phyloP scores from a whole-genome alignment of 352 stramenopile species.

The Pythium diclinum region DNA sequence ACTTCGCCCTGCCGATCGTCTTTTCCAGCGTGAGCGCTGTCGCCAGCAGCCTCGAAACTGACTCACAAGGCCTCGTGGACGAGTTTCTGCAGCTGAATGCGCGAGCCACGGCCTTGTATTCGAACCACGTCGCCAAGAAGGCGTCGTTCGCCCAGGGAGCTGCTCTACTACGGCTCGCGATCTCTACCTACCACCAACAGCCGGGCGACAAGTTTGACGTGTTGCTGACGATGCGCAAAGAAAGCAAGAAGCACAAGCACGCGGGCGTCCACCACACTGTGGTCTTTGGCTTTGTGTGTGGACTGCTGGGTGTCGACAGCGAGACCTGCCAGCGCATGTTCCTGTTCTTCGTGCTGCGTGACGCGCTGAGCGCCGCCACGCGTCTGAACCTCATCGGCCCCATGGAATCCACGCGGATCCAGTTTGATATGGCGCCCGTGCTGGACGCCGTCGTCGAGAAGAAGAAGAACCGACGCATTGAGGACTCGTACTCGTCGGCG shows the following conservation, averaged over 20 bases:
- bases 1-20: constrained; percentile 71
- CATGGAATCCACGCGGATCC: constrained; percentile 62
- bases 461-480: constrained; percentile 64
- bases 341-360: constrained; percentile 72
- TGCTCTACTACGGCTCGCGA: constrained; percentile 62
- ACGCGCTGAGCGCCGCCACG: constrained; percentile 73
- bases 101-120: constrained; percentile 50
- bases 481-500: constrained; percentile 74
- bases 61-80: constrained; percentile 29
- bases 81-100: constrained; percentile 51
- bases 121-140: constrained; percentile 79
- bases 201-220: constrained; percentile 30
- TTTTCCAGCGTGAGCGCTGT: constrained; percentile 40
- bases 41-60: neutral
- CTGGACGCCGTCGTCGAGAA: constrained; percentile 54
- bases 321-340: constrained; percentile 68
- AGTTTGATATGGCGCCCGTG: constrained; percentile 49
- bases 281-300: constrained; percentile 66
- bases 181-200: constrained; percentile 46
- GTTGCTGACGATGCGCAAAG: constrained; percentile 48
- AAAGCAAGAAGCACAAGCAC: constrained; percentile 47
- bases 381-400: constrained; percentile 78
- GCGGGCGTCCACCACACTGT: constrained; percentile 60
- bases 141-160: constrained; percentile 71
- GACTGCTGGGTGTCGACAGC: constrained; percentile 41